Evolutionary conservation across 108 stramenopile genomes (phyloP), one percentile per base, ranked within the genome.

Genomic region (Fragilariopsis cylindrus): DNA sequence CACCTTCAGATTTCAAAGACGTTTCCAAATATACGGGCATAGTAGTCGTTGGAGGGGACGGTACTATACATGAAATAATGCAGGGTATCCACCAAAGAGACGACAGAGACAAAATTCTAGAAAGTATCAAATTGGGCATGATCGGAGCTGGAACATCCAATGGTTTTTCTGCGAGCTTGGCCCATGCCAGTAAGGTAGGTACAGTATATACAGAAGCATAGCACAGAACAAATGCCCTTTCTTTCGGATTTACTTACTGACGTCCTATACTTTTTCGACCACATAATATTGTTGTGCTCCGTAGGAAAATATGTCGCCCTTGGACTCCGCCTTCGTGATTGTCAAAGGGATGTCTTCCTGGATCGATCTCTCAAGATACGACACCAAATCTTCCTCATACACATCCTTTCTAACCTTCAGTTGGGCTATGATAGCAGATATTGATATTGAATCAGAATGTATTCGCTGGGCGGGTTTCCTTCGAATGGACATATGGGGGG

Each of bases 341-440:
- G 85, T 83, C 74, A 93, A 90, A 72, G 91, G 91, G 46, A 69
- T 76, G 18, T 74, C 86, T 40, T 55, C 71, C 3, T 54, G 48
- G 16, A 71, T 88, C 21, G 95, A 96, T 79, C 48, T 92, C 43
- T 86, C 89, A 15, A 58, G 60, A 2, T 95, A 95, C 72, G 74
- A 86, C 67, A 79, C 80, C 6, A 47, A 43, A 5, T 81, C 78
- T 18, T 72, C 81, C 71, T 72, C 73, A 6, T 93, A 91, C 70
- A 69, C 81, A 15, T 88, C 88, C 3, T 92, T 93, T 57, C 76
- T 96, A 57, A 90, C 92, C 44, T 94, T 86, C 60, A 73, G 88
- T 21, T 96, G 92, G 92, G 90, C 88, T 30, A 81, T 93, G 13
- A 90, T 96, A 80, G 96, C 96, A 19, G 92, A 94, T 75, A 86